Conservation (phyloP, 164 flowering plant species). For the Vitis rotundifolia region DNA sequence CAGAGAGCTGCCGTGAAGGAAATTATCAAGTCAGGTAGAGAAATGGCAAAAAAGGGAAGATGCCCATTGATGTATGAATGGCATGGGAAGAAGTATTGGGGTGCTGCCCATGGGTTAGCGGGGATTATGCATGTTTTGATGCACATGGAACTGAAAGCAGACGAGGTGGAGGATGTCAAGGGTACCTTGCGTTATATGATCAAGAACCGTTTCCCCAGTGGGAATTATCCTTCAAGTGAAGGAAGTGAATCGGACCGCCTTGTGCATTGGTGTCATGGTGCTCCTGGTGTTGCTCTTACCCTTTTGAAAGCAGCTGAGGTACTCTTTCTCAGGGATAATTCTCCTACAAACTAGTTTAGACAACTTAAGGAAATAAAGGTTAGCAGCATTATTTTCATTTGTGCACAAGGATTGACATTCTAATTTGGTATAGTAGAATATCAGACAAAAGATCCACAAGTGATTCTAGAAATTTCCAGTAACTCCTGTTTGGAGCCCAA, state of each 20-base stretch:
- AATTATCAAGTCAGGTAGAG: conserved; percentile 27
- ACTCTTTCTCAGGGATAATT: not conserved
- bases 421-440: too few relatives aligned
- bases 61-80: conserved; percentile 45
- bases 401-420: too few relatives aligned
- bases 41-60: conserved; percentile 14
- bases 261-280: conserved; percentile 94
- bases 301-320: conserved; percentile 82
- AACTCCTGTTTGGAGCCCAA: too few relatives aligned
- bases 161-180: conserved; percentile 65
- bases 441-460: too few relatives aligned
- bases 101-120: conserved; percentile 79
- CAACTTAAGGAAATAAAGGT: too few relatives aligned
- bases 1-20: conserved; percentile 32
- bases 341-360: too few relatives aligned
- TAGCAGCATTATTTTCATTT: not conserved
- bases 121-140: conserved; percentile 81
- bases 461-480: too few relatives aligned
- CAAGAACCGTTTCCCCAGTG: conserved; percentile 65
- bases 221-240: conserved; percentile 79
- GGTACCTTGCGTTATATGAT: conserved; percentile 73
- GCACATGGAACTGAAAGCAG: conserved; percentile 65
- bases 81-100: conserved; percentile 43
- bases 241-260: conserved; percentile 55
- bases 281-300: conserved; percentile 79